Evolutionary conservation across 164 flowering plant genomes (phyloP).

Genomic region (Chimonanthus salicifolius): DNA sequence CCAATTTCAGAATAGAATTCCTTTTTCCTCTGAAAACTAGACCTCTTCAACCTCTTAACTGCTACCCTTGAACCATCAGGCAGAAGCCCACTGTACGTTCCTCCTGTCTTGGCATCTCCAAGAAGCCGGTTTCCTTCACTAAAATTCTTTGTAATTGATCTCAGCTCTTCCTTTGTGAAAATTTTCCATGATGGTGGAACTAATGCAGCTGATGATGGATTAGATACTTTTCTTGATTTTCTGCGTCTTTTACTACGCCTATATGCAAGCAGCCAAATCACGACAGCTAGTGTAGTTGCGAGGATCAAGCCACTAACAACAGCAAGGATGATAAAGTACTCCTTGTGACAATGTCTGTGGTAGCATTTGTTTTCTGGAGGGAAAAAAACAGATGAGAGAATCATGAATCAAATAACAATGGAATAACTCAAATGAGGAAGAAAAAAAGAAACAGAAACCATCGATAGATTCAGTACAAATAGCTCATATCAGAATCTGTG

Average conservation of each 20-base stretch:
- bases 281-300: conserved; percentile 57
- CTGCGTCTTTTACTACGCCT: conserved; percentile 61
- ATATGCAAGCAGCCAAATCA: conserved; percentile 77
- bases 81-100: conserved; percentile 77
- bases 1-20: conserved; percentile 90
- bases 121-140: conserved; percentile 92
- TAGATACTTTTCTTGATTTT: conserved; percentile 59
- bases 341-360: conserved; percentile 69
- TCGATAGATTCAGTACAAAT: not conserved
- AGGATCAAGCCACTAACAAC: conserved; percentile 82
- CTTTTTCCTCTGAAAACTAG: conserved; percentile 86
- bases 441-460: not conserved
- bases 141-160: conserved; percentile 76
- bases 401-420: not conserved
- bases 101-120: conserved; percentile 94
- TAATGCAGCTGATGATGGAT: conserved; percentile 61
- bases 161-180: conserved; percentile 73
- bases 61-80: conserved; percentile 90
- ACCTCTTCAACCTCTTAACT: conserved; percentile 86
- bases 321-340: conserved; percentile 75
- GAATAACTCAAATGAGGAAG: not conserved
- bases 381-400: conserved; percentile 3
- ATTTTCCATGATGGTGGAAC: conserved; percentile 84
- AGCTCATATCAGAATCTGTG: not conserved
- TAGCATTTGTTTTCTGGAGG: conserved; percentile 49